Conservation (phyloP, 139 green algal species). For the Chlamydomonas incerta region DNA sequence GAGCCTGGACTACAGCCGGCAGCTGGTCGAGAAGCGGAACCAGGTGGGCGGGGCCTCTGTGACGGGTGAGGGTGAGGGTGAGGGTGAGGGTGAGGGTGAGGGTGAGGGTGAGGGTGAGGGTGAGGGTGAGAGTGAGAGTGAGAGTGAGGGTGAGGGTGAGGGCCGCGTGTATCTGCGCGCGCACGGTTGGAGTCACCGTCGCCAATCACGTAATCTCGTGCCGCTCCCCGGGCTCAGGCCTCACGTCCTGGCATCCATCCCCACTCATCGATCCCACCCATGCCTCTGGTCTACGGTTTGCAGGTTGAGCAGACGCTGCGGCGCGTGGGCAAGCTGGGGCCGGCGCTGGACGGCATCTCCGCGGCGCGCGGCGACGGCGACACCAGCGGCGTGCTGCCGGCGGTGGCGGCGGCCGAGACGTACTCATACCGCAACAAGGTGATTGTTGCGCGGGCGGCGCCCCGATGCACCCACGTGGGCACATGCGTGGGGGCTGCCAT, state of each 20-base stretch:
- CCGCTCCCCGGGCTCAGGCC: too few relatives aligned
- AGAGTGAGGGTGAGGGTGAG: too few relatives aligned
- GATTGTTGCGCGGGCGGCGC: neutral
- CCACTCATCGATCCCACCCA: too few relatives aligned
- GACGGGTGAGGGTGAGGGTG: neutral
- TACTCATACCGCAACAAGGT: slow-evolving; percentile 90
- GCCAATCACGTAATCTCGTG: too few relatives aligned
- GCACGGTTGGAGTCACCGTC: too few relatives aligned
- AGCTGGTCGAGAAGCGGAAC: slow-evolving; percentile 80
- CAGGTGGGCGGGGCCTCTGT: slow-evolving; percentile 36
- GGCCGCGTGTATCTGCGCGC: too few relatives aligned
- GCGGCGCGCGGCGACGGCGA: neutral
- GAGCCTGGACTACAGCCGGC: slow-evolving; percentile 76
- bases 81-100: neutral
- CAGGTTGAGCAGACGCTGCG: slow-evolving; percentile 77
- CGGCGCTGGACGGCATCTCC: slow-evolving; percentile 3
- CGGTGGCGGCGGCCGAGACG: slow-evolving; percentile 3
- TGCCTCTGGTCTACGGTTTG: too few relatives aligned
- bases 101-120: neutral
- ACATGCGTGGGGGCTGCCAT: too few relatives aligned
- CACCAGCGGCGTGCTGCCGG: neutral
- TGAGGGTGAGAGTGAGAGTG: too few relatives aligned
- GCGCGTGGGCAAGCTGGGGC: slow-evolving; percentile 68
- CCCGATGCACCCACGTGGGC: too few relatives aligned
- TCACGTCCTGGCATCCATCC: too few relatives aligned